A percentile compares a stretch with the other conserved stretches of the same genome.
Evolutionary conservation across 2,329 filamentous ascomycete species (phyloP).

Genomic region (Elsinoe batatas): DNA sequence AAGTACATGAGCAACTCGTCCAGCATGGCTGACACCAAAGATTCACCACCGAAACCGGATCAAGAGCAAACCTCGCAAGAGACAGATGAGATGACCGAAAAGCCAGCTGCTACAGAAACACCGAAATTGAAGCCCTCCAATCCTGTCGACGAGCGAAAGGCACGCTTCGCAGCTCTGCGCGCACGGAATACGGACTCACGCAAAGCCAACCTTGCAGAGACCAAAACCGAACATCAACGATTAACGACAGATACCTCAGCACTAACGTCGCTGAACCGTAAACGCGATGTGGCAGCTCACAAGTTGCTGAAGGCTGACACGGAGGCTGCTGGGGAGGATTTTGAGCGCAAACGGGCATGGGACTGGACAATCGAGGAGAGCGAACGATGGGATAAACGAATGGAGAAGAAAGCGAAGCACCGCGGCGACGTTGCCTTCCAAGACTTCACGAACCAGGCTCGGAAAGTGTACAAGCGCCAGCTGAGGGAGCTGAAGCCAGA

Average conservation of each 20-base stretch:
- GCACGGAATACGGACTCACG: slow-evolving; percentile 49
- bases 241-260: slow-evolving; percentile 67
- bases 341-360: slow-evolving; percentile 96
- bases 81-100: background rate
- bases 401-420: slow-evolving; percentile 74
- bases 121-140: background rate
- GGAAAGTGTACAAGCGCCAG: slow-evolving; percentile 90
- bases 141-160: slow-evolving; percentile 55
- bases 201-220: slow-evolving; percentile 73
- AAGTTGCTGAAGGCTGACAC: slow-evolving; percentile 90
- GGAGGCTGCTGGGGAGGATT: slow-evolving; percentile 76
- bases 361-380: slow-evolving; percentile 96
- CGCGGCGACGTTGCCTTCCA: slow-evolving; percentile 81
- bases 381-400: slow-evolving; percentile 83
- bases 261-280: slow-evolving; percentile 68
- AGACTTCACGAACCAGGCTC: slow-evolving; percentile 77
- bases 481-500: slow-evolving; percentile 66
- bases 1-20: background rate
- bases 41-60: background rate
- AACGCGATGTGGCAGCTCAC: slow-evolving; percentile 78
- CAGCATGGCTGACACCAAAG: background rate
- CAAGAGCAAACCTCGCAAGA: background rate
- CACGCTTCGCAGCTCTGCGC: slow-evolving; percentile 79
- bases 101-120: background rate
- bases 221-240: slow-evolving; percentile 71